Evolutionary conservation across 2,329 filamentous ascomycete genomes (phyloP), one percentile per base, ranked within the genome.

Genomic region (Penicillium sp.): DNA sequence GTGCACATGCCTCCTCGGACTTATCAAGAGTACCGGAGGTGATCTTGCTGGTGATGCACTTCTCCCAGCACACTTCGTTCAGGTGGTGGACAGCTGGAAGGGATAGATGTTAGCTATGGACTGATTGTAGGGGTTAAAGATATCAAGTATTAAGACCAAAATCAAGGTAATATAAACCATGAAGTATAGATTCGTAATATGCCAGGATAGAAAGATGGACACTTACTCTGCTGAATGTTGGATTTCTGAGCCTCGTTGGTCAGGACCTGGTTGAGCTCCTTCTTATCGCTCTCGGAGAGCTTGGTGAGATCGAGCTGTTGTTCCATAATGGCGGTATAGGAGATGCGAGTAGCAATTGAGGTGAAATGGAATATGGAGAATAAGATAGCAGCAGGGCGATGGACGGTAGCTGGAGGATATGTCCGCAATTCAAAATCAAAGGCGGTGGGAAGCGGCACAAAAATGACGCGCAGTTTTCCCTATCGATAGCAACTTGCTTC

Each of bases 41-140:
- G 67, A 96, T 84, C 51, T 77, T 77, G 47, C 82, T 76, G 8
- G 86, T 85, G 53, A 96, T 77, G 76, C 93, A 98, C 75, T 96
- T 97, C 67, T 84, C 88, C 83, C 90, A 98, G 80, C 93, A 98
- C 53, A 86, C 80, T 62, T 93, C 85, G 38, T 81, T 82, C 32
- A 85, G 73, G 58, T 73, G 72, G 69, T 85, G 83, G 52, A 85
- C 79, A n/a, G 77, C 82, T 82, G 32, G n/a, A 35, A 28, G 33
- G 19, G 50, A 21, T 22, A 49, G 24, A 17, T 17, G 47, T 60
- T 45, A 58, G 56, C 38, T 15, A 43, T 29, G 12, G 12, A 7
- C 9, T 24, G 8, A 13, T 28, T 40, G 22, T 28, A 32, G 15
- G n/a, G 6, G 12, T 4, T 21, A 2, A 24, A 15, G 9, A 2